Percentiles rank a stretch among this genome's conserved stretches.
Evolutionary conservation across 176 grass and related monocot species (phyloP).

Genomic region (Oryza officinalis): DNA sequence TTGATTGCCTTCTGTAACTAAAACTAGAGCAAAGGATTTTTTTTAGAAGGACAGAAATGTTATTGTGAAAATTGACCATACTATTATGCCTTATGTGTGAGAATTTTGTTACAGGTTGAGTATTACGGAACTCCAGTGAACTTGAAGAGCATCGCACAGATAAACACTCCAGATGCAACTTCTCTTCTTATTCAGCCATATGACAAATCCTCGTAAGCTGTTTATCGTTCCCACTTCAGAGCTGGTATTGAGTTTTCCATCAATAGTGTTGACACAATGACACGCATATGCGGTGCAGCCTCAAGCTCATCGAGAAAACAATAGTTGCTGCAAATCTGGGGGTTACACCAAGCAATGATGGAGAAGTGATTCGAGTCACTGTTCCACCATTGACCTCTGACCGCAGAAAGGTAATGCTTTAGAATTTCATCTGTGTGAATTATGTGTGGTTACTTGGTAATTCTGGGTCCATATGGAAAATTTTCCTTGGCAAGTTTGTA

Average conservation of each 20-base stretch:
- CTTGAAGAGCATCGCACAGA: slow-evolving; percentile 95
- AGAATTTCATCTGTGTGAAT: background rate
- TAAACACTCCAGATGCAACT: slow-evolving; percentile 86
- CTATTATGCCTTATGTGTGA: background rate
- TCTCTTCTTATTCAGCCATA: slow-evolving; percentile 96
- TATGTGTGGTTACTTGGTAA: background rate
- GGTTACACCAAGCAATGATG: slow-evolving; percentile 90
- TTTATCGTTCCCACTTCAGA: slow-evolving; percentile 21
- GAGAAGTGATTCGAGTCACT: slow-evolving; percentile 76
- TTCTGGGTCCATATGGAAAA: background rate
- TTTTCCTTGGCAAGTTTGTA: background rate
- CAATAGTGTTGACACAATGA: background rate
- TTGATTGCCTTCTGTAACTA: background rate
- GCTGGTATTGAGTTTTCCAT: slow-evolving; percentile 5
- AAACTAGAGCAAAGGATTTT: background rate
- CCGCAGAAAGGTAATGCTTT: slow-evolving; percentile 84
- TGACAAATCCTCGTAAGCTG: slow-evolving; percentile 84
- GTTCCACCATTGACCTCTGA: slow-evolving; percentile 92
- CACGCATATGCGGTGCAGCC: slow-evolving; percentile 43
- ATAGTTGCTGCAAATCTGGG: slow-evolving; percentile 93
- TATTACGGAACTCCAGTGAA: slow-evolving; percentile 90
- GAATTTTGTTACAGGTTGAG: slow-evolving; percentile 67
- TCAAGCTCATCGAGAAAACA: slow-evolving; percentile 96
- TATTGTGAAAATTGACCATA: background rate
- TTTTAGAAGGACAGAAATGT: background rate